Conservation (phyloP, 257 asterid genomes). For the Anisodus acutangulus region DNA sequence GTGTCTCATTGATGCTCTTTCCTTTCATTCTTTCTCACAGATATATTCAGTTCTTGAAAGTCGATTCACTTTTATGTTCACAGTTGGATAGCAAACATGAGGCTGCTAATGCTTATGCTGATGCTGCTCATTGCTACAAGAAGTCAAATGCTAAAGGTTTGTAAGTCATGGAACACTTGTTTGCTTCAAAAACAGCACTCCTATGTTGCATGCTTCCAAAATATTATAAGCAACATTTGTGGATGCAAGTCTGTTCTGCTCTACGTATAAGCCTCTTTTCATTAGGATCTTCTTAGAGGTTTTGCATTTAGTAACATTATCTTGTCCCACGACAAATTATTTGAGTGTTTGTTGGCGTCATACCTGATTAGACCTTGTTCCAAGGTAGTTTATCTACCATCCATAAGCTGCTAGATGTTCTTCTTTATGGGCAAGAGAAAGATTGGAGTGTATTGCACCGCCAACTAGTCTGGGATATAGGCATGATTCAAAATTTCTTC, state of each 20-base stretch:
- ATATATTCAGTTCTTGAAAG: conserved; percentile 24
- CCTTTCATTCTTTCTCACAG: not conserved
- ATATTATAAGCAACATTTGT: not conserved
- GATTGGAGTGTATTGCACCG: conserved; percentile 17
- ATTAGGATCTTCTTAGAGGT: conserved; percentile 21
- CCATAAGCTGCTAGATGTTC: conserved; percentile 11
- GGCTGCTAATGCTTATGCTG: conserved; percentile 76
- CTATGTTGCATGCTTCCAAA: not conserved
- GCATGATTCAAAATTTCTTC: not conserved
- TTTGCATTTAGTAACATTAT: not conserved
- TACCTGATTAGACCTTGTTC: not conserved
- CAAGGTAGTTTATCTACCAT: not conserved
- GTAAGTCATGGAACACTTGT: conserved; percentile 11
- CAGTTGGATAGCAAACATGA: conserved; percentile 93
- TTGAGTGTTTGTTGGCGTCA: not conserved
- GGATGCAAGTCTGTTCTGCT: not conserved
- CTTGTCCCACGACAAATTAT: conserved; percentile 5
- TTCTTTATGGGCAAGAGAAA: not conserved
- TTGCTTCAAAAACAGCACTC: not conserved
- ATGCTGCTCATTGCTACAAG: conserved; percentile 87
- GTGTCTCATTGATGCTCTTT: not conserved
- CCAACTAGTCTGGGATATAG: not conserved
- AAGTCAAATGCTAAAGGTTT: conserved; percentile 52
- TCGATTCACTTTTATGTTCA: conserved; percentile 23
- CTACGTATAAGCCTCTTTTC: conserved; percentile 22